These are phyloP conservation scores for Colletotrichum endophyticum DNA, from an alignment of 2,329 filamentous ascomycete genomes.

Conservation along the genomic window DNA sequence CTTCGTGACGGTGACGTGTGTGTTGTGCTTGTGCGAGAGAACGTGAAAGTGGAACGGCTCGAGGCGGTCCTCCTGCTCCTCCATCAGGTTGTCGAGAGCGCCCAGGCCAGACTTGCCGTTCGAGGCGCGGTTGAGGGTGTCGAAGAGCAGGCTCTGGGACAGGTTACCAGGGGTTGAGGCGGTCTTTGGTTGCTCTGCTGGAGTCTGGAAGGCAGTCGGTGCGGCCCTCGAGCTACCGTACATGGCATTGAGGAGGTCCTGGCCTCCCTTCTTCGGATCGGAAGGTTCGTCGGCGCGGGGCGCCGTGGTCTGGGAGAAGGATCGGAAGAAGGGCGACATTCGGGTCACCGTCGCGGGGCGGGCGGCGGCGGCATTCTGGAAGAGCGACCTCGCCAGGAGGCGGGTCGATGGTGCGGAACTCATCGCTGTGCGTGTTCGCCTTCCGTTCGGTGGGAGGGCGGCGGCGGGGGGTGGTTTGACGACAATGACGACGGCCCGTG, in stretches of 20 bases:
- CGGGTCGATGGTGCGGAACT: constrained; percentile 47
- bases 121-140: constrained; percentile 35
- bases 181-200: background rate
- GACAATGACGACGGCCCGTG: background rate
- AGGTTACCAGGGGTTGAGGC: constrained; percentile 18
- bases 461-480: background rate
- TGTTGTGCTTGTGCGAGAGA: constrained; percentile 90
- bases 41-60: constrained; percentile 88
- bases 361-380: constrained; percentile 28
- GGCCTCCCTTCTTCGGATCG: constrained; percentile 13
- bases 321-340: constrained; percentile 29
- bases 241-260: constrained; percentile 22
- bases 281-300: constrained; percentile 26
- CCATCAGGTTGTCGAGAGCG: constrained; percentile 25
- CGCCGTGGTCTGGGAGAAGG: constrained; percentile 43
- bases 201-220: background rate
- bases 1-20: constrained; percentile 86
- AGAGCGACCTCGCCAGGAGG: constrained; percentile 45
- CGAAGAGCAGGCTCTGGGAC: constrained; percentile 42
- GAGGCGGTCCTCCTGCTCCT: constrained; percentile 38
- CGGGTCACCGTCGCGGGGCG: constrained; percentile 20
- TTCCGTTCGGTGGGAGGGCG: constrained; percentile 23
- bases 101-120: constrained; percentile 17
- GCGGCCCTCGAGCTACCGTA: constrained; percentile 14
- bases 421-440: constrained; percentile 39